Base-by-base conservation (phyloP, 2,329 filamentous ascomycete genomes). In the Trichoderma sp. region DNA sequence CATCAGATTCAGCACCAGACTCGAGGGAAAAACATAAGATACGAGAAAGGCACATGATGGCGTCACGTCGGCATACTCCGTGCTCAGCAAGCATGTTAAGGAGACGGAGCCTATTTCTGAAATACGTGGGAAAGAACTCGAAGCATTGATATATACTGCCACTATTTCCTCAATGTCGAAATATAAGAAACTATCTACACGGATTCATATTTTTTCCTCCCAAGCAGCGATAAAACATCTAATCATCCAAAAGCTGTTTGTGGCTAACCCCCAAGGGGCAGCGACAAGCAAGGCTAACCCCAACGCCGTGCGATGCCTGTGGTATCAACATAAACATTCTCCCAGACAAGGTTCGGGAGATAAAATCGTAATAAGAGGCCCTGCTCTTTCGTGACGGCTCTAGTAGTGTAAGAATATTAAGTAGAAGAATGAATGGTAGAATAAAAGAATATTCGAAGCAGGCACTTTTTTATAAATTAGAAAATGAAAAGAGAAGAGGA, bases 241-340 rank as follows among this genome's bases (percentile, higher is more conserved):
- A 60, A 68, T 61, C 57, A 57, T 62, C 66, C 58, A 62, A 61
- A 65, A 40, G 5, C 14, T 33, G 52, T 43, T 43, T 43, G 33
- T 19, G 27, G 61, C 63, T 27, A 21, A 52, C 67, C 21, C 49
- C 3, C 67, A 57, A 49, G 52, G 37, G n/a, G 59, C 37, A 29
- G 53, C 43, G 29, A 31, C 37, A 66, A 69, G 68, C 68, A 69
- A 66, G 60, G 61, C 60, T 66, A 69, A 53, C 60, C 52, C 53
- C 49, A 69, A 69, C 68, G 68, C 68, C 68, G 53, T 66, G 68
- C 61, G 61, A 69, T 69, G 68, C 61, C 68, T 65, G 59, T 65
- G 68, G 68, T 69, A 69, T 69, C 68, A 69, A 69, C 65, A 53
- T 53, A 53, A 69, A 69, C 43, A 56, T 66, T 57, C 57, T 35